Percentiles rank a stretch among this genome's conserved stretches.
phyloP scores from a whole-genome alignment of 768 basidiomycete species.

The Phlebiopsis gigantea region DNA sequence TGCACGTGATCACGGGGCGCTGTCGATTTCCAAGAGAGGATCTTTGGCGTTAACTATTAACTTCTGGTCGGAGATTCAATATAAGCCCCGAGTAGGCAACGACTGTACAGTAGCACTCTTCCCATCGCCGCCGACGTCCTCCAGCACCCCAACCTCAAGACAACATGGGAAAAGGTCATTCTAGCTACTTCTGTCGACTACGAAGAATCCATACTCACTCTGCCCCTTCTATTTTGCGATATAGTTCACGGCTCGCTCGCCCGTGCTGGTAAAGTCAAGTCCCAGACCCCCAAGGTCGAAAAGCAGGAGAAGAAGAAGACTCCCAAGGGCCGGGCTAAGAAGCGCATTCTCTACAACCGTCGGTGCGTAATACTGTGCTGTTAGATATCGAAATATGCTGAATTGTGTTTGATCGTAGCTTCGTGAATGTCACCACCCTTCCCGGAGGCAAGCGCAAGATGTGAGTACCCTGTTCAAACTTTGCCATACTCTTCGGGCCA shows the following conservation, averaged over 20 bases:
- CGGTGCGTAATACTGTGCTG: conserved; percentile 46
- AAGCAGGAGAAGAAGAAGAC: conserved; percentile 99
- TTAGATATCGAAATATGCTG: conserved; percentile 2
- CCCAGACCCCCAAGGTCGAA: conserved; percentile 96
- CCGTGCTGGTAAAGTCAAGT: conserved; percentile 99
- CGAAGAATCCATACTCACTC: conserved; percentile 1
- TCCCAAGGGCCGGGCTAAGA: conserved; percentile 97
- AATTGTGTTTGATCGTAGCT: conserved; percentile 37
- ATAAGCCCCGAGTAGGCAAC: conserved; percentile 7
- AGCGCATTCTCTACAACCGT: conserved; percentile 90
- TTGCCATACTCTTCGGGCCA: neutral
- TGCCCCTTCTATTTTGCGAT: conserved; percentile 8
- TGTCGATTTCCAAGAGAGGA: neutral
- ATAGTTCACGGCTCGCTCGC: conserved; percentile 98
- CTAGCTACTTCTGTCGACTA: conserved; percentile 1
- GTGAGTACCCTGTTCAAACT: conserved; percentile 50
- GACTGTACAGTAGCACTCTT: conserved; percentile 39
- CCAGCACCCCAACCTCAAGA: conserved; percentile 47
- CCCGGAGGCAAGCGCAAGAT: conserved; percentile 94
- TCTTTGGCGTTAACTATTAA: neutral
- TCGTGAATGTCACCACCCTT: conserved; percentile 89
- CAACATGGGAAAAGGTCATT: conserved; percentile 70
- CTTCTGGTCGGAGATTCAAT: conserved; percentile 1
- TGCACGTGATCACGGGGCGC: too few species aligned
- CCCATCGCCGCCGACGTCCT: conserved; percentile 23